These are phyloP conservation scores for Viola odorata DNA, from an alignment of 345 rosid genomes.

Conservation along the genomic window DNA sequence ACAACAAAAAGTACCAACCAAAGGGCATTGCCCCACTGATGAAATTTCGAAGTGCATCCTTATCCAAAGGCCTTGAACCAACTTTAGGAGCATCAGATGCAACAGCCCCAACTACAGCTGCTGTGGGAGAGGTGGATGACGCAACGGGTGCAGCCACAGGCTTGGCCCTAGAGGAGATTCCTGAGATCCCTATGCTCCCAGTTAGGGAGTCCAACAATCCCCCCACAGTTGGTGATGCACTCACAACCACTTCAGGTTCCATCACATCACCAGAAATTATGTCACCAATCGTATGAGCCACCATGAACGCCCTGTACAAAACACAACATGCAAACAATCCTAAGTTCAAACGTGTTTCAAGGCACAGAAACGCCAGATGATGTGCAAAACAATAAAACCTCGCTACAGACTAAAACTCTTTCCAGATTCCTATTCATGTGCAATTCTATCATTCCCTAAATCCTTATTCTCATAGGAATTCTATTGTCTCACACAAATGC, in stretches of 20 bases:
- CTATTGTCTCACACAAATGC: too few species aligned
- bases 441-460: too few species aligned
- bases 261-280: constrained; percentile 63
- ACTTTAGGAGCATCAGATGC: constrained; percentile 63
- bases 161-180: constrained; percentile 77
- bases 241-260: constrained; percentile 84
- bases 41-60: constrained; percentile 66
- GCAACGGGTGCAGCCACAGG: constrained; percentile 75
- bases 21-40: constrained; percentile 80
- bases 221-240: constrained; percentile 70
- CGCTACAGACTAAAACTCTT: neutral
- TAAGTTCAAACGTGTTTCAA: neutral
- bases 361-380: too few species aligned
- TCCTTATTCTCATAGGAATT: too few species aligned
- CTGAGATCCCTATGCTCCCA: constrained; percentile 82
- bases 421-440: too few species aligned
- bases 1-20: constrained; percentile 54
- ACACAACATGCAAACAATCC: neutral
- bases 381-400: neutral
- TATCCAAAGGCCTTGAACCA: constrained; percentile 77
- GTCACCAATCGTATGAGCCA: constrained; percentile 80
- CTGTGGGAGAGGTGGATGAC: constrained; percentile 47
- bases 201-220: constrained; percentile 94
- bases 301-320: constrained; percentile 71
- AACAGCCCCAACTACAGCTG: constrained; percentile 43